Evolutionary conservation across 2,329 filamentous ascomycete species (phyloP).

Genomic region (Verticillium dahliae): DNA sequence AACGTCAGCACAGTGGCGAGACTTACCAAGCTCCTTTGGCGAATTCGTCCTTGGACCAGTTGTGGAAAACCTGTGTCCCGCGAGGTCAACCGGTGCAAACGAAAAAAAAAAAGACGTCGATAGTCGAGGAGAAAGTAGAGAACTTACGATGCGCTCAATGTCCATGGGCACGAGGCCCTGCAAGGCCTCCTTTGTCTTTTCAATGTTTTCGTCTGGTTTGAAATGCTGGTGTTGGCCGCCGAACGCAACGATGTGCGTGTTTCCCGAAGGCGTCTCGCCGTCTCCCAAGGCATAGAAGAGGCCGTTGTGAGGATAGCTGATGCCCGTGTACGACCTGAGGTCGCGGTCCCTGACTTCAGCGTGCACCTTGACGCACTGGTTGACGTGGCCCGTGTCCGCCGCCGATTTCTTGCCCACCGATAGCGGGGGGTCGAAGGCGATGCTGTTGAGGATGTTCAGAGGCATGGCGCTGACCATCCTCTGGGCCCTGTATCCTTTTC

Average conservation of each 20-base stretch:
- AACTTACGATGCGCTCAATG: slow-evolving; percentile 18
- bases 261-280: slow-evolving; percentile 34
- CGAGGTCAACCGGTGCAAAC: neutral
- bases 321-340: slow-evolving; percentile 33
- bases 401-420: slow-evolving; percentile 26
- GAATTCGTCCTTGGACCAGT: slow-evolving; percentile 40
- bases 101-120: neutral
- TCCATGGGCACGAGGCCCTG: slow-evolving; percentile 24
- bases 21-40: slow-evolving; percentile 33
- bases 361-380: slow-evolving; percentile 38
- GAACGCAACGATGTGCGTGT: slow-evolving; percentile 41
- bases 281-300: slow-evolving; percentile 37
- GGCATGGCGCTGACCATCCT: slow-evolving; percentile 35
- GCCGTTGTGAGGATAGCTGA: slow-evolving; percentile 34
- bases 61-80: slow-evolving; percentile 33
- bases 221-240: slow-evolving; percentile 35
- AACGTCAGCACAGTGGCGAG: neutral
- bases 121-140: neutral
- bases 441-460: slow-evolving; percentile 32
- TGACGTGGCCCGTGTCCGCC: slow-evolving; percentile 32
- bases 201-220: slow-evolving; percentile 32
- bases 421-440: slow-evolving; percentile 33
- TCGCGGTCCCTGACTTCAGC: slow-evolving; percentile 32
- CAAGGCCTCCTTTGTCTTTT: slow-evolving; percentile 22
- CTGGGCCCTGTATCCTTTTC: slow-evolving; percentile 17